These are phyloP conservation scores for Ochetophila trinervis DNA, from an alignment of 306 rosid species.

Conservation along the genomic window DNA sequence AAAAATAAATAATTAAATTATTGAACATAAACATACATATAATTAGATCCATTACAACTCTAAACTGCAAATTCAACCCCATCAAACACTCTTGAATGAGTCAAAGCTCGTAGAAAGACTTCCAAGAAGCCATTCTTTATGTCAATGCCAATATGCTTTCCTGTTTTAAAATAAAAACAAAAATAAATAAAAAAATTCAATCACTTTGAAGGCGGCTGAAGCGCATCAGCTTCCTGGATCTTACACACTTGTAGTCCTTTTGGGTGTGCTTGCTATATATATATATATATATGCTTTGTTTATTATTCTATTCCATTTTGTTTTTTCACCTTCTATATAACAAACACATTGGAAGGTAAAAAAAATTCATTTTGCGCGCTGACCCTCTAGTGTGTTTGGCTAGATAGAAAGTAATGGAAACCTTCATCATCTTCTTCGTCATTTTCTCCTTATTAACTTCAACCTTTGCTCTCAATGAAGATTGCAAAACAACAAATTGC, in stretches of 20 bases:
- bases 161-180: not conserved
- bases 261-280: too few species aligned
- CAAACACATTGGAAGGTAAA: not conserved
- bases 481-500: constrained; percentile 28
- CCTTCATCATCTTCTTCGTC: constrained; percentile 38
- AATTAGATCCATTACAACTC: not conserved
- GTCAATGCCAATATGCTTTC: not conserved
- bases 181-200: not conserved
- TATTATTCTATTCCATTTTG: not conserved
- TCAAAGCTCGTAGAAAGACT: constrained; percentile 3
- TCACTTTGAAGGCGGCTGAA: constrained; percentile 14
- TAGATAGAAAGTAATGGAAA: constrained; percentile 28
- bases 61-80: constrained; percentile 4
- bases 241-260: constrained; percentile 8
- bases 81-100: constrained; percentile 3
- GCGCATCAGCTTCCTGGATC: constrained; percentile 9
- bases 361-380: not conserved
- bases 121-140: constrained; percentile 18
- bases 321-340: not conserved
- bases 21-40: not conserved
- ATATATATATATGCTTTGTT: too few species aligned
- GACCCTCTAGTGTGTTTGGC: not conserved
- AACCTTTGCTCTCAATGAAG: constrained; percentile 30
- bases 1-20: too few species aligned
- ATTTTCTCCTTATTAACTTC: constrained; percentile 35